Evolutionary conservation across 2,329 filamentous ascomycete species (phyloP).

Genomic region (Pseudocercospora pini-densiflorae): DNA sequence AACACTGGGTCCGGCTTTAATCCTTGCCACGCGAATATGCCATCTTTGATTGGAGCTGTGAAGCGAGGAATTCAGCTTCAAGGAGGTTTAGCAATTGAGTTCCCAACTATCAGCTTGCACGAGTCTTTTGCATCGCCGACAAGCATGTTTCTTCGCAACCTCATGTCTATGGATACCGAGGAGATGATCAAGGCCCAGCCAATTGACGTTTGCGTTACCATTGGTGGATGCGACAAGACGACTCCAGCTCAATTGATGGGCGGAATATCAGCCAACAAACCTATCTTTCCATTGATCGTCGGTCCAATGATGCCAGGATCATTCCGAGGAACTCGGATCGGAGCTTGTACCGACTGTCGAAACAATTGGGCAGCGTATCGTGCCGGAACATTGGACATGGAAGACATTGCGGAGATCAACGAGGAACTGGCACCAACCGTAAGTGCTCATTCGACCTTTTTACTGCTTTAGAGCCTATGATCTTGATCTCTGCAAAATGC

Average conservation of each 20-base stretch:
- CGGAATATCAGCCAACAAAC: slow-evolving; percentile 74
- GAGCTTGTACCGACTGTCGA: slow-evolving; percentile 75
- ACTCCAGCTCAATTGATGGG: slow-evolving; percentile 77
- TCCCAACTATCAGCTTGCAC: slow-evolving; percentile 73
- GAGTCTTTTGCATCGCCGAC: slow-evolving; percentile 72
- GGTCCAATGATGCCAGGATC: slow-evolving; percentile 78
- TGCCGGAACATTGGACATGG: slow-evolving; percentile 69
- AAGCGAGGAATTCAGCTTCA: slow-evolving; percentile 70
- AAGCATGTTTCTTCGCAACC: slow-evolving; percentile 74
- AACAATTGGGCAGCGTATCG: slow-evolving; percentile 74
- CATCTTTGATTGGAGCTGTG: slow-evolving; percentile 71
- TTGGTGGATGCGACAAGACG: slow-evolving; percentile 73
- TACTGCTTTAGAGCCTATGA: background rate
- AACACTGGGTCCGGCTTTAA: slow-evolving; percentile 77
- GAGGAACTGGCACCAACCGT: slow-evolving; percentile 73
- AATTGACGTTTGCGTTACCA: slow-evolving; percentile 61
- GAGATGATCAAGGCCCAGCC: slow-evolving; percentile 77
- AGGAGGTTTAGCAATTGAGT: slow-evolving; percentile 72
- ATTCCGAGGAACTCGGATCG: slow-evolving; percentile 66
- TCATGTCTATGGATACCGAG: slow-evolving; percentile 82
- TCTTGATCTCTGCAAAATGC: background rate
- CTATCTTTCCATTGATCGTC: slow-evolving; percentile 69
- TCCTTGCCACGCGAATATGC: slow-evolving; percentile 73
- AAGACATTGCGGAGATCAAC: slow-evolving; percentile 72
- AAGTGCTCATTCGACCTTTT: slow-evolving; percentile 41